phyloP scores from a whole-genome alignment of 148 eudicot genomes.

The Silene conica region DNA sequence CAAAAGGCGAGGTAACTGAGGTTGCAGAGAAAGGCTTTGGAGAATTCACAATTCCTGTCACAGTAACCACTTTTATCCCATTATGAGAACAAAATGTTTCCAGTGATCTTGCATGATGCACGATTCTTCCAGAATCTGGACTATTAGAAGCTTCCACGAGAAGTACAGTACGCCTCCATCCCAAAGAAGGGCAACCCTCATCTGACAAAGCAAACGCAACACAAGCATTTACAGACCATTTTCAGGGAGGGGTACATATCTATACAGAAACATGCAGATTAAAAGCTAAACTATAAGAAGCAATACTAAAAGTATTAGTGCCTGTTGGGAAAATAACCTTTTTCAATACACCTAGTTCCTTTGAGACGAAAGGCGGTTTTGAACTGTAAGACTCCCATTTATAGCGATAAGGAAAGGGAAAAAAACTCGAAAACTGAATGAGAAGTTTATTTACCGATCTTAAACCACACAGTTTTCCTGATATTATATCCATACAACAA shows the following conservation, averaged over 20 bases:
- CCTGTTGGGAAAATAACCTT: background rate
- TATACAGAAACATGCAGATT: background rate
- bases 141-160: constrained; percentile 88
- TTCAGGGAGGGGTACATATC: background rate
- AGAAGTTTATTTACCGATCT: too few relatives aligned
- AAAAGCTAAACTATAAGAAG: background rate
- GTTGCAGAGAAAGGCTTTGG: constrained; percentile 49
- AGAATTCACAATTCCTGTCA: constrained; percentile 41
- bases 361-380: too few relatives aligned
- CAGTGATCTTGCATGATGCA: constrained; percentile 82
- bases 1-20: constrained; percentile 58
- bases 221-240: background rate
- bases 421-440: too few relatives aligned
- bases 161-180: constrained; percentile 91
- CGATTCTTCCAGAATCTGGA: constrained; percentile 89
- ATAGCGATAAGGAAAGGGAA: too few relatives aligned
- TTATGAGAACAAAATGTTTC: constrained; percentile 70
- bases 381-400: too few relatives aligned
- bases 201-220: constrained; percentile 26
- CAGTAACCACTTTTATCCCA: constrained; percentile 59
- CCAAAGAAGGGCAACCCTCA: constrained; percentile 63
- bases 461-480: too few relatives aligned
- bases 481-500: too few relatives aligned
- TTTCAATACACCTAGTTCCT: too few relatives aligned
- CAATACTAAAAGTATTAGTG: background rate